Conservation (phyloP, 164 flowering plant genomes). For the Pachysandra terminalis region DNA sequence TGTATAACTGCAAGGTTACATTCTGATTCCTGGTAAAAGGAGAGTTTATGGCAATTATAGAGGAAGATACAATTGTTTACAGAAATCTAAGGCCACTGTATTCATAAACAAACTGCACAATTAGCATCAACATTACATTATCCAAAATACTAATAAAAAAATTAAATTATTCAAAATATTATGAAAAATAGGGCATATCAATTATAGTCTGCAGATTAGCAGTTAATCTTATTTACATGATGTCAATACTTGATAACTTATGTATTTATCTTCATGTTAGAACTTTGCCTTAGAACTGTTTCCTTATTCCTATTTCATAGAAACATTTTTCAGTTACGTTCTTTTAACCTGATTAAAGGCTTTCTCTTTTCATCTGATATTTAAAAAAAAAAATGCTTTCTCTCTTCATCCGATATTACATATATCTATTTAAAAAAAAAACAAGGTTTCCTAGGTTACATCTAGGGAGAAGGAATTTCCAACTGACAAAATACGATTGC, state of each 20-base stretch:
- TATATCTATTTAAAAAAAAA: too few relatives aligned
- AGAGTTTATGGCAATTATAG: slow-evolving; percentile 13
- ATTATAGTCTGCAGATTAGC: not conserved
- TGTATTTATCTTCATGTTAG: not conserved
- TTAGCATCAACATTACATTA: not conserved
- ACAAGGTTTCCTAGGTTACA: too few relatives aligned
- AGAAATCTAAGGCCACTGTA: not conserved
- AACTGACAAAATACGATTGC: too few relatives aligned
- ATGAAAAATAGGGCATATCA: too few relatives aligned
- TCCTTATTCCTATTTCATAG: not conserved
- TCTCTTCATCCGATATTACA: too few relatives aligned
- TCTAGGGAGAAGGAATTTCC: too few relatives aligned
- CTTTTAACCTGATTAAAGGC: too few relatives aligned
- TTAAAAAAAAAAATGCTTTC: too few relatives aligned
- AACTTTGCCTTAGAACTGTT: not conserved
- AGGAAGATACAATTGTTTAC: not conserved
- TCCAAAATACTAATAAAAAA: too few relatives aligned
- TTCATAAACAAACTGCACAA: not conserved
- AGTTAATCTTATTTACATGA: not conserved
- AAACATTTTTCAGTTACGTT: not conserved
- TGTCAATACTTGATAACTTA: not conserved
- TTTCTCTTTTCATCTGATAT: too few relatives aligned
- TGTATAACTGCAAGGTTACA: slow-evolving; percentile 66
- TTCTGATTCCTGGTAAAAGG: slow-evolving; percentile 18
- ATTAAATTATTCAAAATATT: too few relatives aligned